Evolutionary conservation across 192 early-diverging fungal genomes (phyloP), one percentile per base, ranked within the genome.

Genomic region (Helicostylum pulchrum): DNA sequence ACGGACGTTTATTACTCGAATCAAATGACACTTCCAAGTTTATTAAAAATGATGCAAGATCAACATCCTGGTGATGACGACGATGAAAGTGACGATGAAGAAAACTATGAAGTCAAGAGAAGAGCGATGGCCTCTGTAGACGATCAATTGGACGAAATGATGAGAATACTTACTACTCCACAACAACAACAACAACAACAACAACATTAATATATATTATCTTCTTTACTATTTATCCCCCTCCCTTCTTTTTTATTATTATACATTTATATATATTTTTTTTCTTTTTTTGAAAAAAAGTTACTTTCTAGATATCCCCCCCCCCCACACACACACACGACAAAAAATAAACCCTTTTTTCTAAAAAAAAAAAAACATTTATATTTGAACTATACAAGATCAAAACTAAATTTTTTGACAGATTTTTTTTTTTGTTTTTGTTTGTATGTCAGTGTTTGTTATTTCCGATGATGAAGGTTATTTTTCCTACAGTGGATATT

Each of bases 101-200:
- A 45, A 4, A n/a, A 56, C 2, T 20, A 30, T 10, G 32, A 34
- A 10, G 31, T 56, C 9, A 36, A 56, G 1, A n/a, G 32, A 4
- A 56, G 54, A 56, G 54, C 54, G 10, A 56, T 56, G 54, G 42
- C 57, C 8, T 59, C 57, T 45, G 57, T 59, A 14, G 57, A 59
- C 43, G 57, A 59, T 11, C 57, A 59, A 45, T 43, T 59, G 11
- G 57, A 59, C 43, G 57, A 59, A 45, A 59, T 59, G 57, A 59
- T 59, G 57, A 39, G 57, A 23, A 43, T 42, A 1, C 21, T 59
- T 4, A 59, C 47, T 21, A 51, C 12, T 45, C 50, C 46, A 9
- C 46, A 48, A 14, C 12, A 11, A 47, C 36, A n/a, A 46, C 17
- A n/a, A n/a, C n/a, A n/a, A n/a, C n/a, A n/a, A 9, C 46, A 48